Evolutionary conservation across 2,329 filamentous ascomycete species (phyloP).

Genomic region (Colletotrichum endophyticum): DNA sequence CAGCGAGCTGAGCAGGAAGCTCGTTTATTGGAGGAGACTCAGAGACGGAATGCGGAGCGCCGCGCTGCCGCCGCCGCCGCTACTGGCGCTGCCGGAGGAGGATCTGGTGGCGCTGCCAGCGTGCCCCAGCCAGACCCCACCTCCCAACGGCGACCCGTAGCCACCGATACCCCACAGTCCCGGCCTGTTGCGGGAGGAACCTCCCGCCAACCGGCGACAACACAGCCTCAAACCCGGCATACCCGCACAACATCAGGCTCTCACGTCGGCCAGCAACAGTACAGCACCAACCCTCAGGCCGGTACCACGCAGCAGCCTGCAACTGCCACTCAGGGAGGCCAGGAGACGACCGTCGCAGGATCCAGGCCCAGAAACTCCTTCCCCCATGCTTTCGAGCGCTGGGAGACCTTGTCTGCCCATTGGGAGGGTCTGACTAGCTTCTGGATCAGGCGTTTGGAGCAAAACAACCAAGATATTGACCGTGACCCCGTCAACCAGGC

Average conservation of each 20-base stretch:
- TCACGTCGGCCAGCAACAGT: constrained; percentile 29
- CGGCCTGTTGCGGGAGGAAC: constrained; percentile 26
- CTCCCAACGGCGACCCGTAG: constrained; percentile 19
- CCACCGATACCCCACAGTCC: constrained; percentile 17
- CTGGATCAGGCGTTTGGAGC: constrained; percentile 92
- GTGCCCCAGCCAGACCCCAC: constrained; percentile 18
- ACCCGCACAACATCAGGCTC: constrained; percentile 25
- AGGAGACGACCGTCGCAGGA: constrained; percentile 33
- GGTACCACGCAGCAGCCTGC: constrained; percentile 10
- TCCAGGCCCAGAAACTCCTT: constrained; percentile 71
- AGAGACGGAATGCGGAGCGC: constrained; percentile 64
- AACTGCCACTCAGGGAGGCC: constrained; percentile 30
- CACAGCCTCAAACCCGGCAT: constrained; percentile 24
- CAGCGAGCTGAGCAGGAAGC: constrained; percentile 64
- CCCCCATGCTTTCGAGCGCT: constrained; percentile 95
- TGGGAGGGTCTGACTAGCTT: constrained; percentile 98
- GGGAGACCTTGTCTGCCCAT: constrained; percentile 95
- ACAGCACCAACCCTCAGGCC: constrained; percentile 28
- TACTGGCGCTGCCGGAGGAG: constrained; percentile 42
- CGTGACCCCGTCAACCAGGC: constrained; percentile 85
- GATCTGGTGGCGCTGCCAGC: constrained; percentile 12
- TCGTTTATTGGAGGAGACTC: constrained; percentile 58
- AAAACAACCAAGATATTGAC: constrained; percentile 85
- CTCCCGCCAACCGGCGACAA: constrained; percentile 23
- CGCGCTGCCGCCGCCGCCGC: constrained; percentile 61